These are phyloP conservation scores for Globisporangium solare DNA, from an alignment of 352 stramenopile species.

Conservation along the genomic window DNA sequence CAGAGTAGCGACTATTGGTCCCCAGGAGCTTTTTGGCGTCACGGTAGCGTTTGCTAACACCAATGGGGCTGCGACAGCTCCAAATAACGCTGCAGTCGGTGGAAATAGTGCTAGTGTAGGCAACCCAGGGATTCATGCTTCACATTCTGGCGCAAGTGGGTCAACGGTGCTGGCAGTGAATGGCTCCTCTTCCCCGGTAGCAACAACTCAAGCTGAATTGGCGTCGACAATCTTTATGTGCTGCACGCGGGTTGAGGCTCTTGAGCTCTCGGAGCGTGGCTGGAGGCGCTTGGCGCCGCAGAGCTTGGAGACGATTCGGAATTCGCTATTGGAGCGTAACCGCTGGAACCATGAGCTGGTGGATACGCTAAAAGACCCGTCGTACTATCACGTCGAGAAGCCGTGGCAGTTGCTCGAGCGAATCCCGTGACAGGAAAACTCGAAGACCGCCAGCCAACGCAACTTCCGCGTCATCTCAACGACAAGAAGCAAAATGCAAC, in stretches of 20 bases:
- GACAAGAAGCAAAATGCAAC: conserved; percentile 34
- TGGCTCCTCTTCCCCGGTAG: background rate
- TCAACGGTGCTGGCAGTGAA: background rate
- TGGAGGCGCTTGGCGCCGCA: conserved; percentile 46
- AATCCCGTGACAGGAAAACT: conserved; percentile 17
- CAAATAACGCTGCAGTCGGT: background rate
- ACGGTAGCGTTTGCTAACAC: conserved; percentile 37
- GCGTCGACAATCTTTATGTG: conserved; percentile 55
- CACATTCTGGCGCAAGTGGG: background rate
- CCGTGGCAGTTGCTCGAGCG: conserved; percentile 35
- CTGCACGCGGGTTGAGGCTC: conserved; percentile 44
- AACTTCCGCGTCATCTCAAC: conserved; percentile 43
- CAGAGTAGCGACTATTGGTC: conserved; percentile 65
- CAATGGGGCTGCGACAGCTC: background rate
- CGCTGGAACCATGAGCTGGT: conserved; percentile 43
- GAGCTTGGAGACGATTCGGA: conserved; percentile 41
- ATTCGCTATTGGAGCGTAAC: conserved; percentile 49
- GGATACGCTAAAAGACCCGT: conserved; percentile 25
- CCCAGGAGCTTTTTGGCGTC: conserved; percentile 62
- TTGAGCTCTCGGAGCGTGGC: conserved; percentile 60
- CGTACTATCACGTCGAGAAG: conserved; percentile 41
- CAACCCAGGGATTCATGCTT: background rate
- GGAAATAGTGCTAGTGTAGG: background rate
- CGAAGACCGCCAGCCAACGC: conserved; percentile 22
- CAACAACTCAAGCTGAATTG: conserved; percentile 19